Evolutionary conservation across 257 asterid species (phyloP), one percentile per base, ranked within the genome.

Genomic region (Solanum sejunctum): DNA sequence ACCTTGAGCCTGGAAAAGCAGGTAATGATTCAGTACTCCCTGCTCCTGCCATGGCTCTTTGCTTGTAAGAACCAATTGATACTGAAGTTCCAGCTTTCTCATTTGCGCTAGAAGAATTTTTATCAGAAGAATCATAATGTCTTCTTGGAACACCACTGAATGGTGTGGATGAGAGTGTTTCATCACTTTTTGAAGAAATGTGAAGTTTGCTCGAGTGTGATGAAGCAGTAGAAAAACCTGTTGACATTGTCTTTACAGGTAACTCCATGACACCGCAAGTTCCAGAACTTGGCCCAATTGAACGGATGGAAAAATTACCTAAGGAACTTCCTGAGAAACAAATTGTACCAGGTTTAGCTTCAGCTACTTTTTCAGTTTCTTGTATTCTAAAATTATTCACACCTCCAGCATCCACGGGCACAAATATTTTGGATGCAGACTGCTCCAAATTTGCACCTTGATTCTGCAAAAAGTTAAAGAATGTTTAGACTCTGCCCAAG

Each of bases 61-160:
- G 92, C 57, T 92, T 93, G 78, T 87, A 85, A 82, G 90, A 85
- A 88, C 90, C 81, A 55, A 86, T 84, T 78, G 84, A n/a, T 47
- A 72, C 60, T 54, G 93, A 83, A 85, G 88, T 85, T 26, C 82
- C 88, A 66, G 85, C 83, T 71, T 86, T 87, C 87, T 92, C 93
- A 85, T 89, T 91, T 49, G 83, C 10, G 58, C 84, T 88, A 49
- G 90, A 84, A 89, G 92, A 84, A 83, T 81, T 85, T 84, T 73
- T 91, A 86, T 86, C 86, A 66, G 90, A 88, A 80, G 85, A 79
- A 84, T 73, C 83, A 57, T 85, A 84, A 64, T 45, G 47, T 77
- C 67, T 82, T 70, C 69, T 26, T 57, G 82, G 90, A 86, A 72
- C 84, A 55, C 78, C 73, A 75, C 75, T 85, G 87, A 88, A 49